phyloP scores from a whole-genome alignment of 2,329 filamentous ascomycete species.

The Colletotrichum sp. region DNA sequence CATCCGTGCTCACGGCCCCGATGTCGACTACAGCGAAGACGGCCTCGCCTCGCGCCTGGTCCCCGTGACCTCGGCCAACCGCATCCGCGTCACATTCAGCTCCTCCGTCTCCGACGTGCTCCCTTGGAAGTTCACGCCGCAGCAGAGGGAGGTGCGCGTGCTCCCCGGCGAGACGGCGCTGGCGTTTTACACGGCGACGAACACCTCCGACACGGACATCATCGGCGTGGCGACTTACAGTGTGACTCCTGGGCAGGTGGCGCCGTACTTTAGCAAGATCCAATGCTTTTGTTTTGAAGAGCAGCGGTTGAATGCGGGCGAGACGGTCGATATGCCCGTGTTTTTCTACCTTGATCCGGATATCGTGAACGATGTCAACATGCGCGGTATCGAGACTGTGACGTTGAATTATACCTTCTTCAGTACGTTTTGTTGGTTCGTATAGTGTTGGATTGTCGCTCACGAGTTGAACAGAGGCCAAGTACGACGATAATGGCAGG shows the following conservation, averaged over 20 bases:
- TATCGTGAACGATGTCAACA: conserved; percentile 87
- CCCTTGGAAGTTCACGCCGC: conserved; percentile 96
- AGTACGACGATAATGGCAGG: conserved; percentile 51
- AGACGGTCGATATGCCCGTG: conserved; percentile 99
- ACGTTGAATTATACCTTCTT: conserved; percentile 98
- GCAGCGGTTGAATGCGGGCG: conserved; percentile 90
- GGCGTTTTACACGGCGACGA: conserved; percentile 97
- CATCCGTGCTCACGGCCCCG: conserved; percentile 73
- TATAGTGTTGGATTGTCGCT: neutral
- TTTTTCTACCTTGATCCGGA: conserved; percentile 99
- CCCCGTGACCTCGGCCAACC: conserved; percentile 80
- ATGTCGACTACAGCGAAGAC: conserved; percentile 47
- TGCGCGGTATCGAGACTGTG: conserved; percentile 93
- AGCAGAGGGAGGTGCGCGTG: conserved; percentile 95
- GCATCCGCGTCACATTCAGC: conserved; percentile 95
- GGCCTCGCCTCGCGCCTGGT: conserved; percentile 79
- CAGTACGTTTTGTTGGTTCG: conserved; percentile 66
- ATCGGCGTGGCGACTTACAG: conserved; percentile 98
- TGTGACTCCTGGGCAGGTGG: conserved; percentile 93
- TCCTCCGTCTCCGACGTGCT: conserved; percentile 93
- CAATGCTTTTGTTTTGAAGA: conserved; percentile 99
- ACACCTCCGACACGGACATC: conserved; percentile 88
- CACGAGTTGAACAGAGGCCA: conserved; percentile 39
- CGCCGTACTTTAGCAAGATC: conserved; percentile 98
- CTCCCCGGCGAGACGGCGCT: conserved; percentile 95